These are phyloP conservation scores for Lithohypha guttulata DNA, from an alignment of 2,329 filamentous ascomycete genomes.

Conservation along the genomic window DNA sequence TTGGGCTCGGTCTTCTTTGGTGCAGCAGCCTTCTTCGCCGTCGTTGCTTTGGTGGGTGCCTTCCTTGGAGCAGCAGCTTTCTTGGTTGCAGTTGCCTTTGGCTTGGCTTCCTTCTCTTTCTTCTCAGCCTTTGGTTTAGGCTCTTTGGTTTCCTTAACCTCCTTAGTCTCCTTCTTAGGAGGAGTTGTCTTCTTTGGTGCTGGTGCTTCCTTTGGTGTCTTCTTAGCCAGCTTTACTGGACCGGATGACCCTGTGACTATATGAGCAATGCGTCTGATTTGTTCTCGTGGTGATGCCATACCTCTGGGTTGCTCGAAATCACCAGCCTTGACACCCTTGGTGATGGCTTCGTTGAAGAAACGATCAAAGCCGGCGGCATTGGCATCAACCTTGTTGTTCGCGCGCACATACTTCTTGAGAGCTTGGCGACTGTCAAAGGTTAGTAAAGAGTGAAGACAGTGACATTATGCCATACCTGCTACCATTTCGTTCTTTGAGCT, in stretches of 20 bases:
- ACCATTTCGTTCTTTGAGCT: slow-evolving; percentile 62
- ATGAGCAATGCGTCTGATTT: too few relatives aligned
- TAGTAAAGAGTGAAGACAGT: slow-evolving; percentile 12
- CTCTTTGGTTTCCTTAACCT: slow-evolving; percentile 23
- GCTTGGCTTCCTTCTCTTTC: slow-evolving; percentile 20
- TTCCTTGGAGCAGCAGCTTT: slow-evolving; percentile 33
- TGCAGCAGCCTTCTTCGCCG: slow-evolving; percentile 33
- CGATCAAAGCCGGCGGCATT: slow-evolving; percentile 52
- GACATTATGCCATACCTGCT: slow-evolving; percentile 46
- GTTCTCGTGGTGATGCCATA: too few relatives aligned
- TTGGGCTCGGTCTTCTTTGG: slow-evolving; percentile 38
- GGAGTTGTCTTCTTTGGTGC: slow-evolving; percentile 31
- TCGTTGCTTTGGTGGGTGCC: slow-evolving; percentile 34
- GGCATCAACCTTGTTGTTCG: slow-evolving; percentile 59
- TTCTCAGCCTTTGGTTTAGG: slow-evolving; percentile 11
- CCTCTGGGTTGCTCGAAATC: slow-evolving; percentile 86
- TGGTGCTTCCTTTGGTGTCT: slow-evolving; percentile 44
- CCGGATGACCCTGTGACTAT: slow-evolving; percentile 69
- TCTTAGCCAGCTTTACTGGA: slow-evolving; percentile 86
- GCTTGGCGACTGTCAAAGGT: slow-evolving; percentile 50
- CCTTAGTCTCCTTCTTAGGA: slow-evolving; percentile 21
- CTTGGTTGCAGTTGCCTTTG: slow-evolving; percentile 28
- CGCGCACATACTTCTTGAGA: slow-evolving; percentile 64
- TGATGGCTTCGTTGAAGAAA: slow-evolving; percentile 78
- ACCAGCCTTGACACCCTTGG: slow-evolving; percentile 73